Conservation (phyloP, 495 filamentous ascomycete species). For the Xylaria grammica region DNA sequence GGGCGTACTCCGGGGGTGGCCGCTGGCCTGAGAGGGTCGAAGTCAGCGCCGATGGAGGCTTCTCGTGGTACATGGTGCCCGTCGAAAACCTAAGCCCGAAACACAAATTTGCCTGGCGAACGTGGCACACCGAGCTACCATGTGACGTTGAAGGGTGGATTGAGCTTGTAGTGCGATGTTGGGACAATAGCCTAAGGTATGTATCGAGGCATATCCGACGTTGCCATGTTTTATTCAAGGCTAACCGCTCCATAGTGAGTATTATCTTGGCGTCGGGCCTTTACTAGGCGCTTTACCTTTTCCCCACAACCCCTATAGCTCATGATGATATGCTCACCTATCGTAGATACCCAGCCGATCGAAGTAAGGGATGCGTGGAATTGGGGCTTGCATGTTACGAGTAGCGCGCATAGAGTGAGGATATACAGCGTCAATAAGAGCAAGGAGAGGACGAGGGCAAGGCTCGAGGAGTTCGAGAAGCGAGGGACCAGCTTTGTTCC, state of each 20-base stretch:
- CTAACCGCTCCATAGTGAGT: slow-evolving; percentile 20
- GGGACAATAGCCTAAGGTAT: slow-evolving; percentile 61
- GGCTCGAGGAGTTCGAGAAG: slow-evolving; percentile 56
- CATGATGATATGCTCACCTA: slow-evolving; percentile 6
- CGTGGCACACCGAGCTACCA: slow-evolving; percentile 59
- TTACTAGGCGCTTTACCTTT: neutral
- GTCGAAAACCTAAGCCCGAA: slow-evolving; percentile 57
- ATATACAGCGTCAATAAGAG: slow-evolving; percentile 67
- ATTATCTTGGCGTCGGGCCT: neutral
- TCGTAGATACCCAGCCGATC: slow-evolving; percentile 43
- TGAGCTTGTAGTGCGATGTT: slow-evolving; percentile 60
- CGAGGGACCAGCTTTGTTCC: slow-evolving; percentile 53
- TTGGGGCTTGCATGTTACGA: slow-evolving; percentile 72
- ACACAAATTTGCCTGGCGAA: slow-evolving; percentile 60
- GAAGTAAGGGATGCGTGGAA: slow-evolving; percentile 48
- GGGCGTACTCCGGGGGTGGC: slow-evolving; percentile 66
- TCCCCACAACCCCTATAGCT: neutral
- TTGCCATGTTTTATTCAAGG: neutral
- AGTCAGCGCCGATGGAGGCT: slow-evolving; percentile 61
- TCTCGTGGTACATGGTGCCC: slow-evolving; percentile 62
- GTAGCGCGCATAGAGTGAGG: slow-evolving; percentile 66
- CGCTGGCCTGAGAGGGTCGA: slow-evolving; percentile 64
- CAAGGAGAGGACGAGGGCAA: slow-evolving; percentile 50
- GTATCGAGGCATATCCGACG: neutral
- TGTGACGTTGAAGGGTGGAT: slow-evolving; percentile 65